Percentiles rank a stretch among this genome's conserved stretches.
phyloP scores from a whole-genome alignment of 1,284 basidiomycete genomes.

The Cystobasidium sp. region DNA sequence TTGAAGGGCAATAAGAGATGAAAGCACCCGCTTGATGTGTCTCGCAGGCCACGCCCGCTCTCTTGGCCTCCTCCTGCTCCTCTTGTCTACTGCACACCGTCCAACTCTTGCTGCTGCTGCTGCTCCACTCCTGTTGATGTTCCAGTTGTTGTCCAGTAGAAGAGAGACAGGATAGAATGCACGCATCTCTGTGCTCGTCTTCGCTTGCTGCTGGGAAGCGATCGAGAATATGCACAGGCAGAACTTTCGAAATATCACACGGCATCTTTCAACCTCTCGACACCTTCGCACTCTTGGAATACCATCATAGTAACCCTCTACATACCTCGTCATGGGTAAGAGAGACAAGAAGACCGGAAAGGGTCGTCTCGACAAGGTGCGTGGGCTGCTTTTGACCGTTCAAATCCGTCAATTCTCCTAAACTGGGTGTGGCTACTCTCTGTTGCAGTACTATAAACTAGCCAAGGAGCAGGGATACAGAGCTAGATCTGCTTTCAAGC shows the following conservation, averaged over 20 bases:
- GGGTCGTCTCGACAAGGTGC: slow-evolving; percentile 89
- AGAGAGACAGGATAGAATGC: background rate
- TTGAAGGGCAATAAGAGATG: too few species aligned
- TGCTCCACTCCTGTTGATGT: background rate
- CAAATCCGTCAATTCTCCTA: background rate
- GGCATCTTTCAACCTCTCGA: background rate
- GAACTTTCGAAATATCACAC: slow-evolving; percentile 2
- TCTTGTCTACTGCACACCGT: too few species aligned
- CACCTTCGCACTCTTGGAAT: background rate
- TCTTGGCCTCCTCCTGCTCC: too few species aligned
- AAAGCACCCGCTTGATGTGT: background rate
- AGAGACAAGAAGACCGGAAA: slow-evolving; percentile 67
- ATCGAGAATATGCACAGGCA: slow-evolving; percentile 8
- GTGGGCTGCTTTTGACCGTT: background rate
- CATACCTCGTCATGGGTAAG: slow-evolving; percentile 57
- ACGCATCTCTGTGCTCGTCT: too few species aligned
- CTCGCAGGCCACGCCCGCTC: too few species aligned
- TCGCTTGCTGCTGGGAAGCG: background rate
- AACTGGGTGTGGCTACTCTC: slow-evolving; percentile 4
- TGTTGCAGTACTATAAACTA: slow-evolving; percentile 56
- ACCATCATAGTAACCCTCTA: background rate
- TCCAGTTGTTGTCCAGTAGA: background rate
- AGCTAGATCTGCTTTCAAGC: slow-evolving; percentile 99
- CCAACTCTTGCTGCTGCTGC: background rate
- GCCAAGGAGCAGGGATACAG: slow-evolving; percentile 93